Evolutionary conservation across 805 yeast genomes (phyloP), one percentile per base, ranked within the genome.

Genomic region (Lachancea nothofagi): DNA sequence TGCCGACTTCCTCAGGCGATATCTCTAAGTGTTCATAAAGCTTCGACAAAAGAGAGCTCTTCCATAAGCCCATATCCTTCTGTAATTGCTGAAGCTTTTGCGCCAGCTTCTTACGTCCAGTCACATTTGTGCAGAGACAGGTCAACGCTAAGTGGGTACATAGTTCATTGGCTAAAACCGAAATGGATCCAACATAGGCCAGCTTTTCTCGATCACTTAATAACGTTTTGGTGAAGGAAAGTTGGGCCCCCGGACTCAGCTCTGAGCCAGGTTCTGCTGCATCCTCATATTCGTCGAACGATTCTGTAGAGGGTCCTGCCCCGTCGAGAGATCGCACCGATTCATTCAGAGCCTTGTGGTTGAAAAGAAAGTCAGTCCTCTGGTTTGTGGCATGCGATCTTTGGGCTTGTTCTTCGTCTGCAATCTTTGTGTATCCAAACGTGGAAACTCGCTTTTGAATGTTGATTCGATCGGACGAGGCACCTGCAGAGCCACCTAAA

Each of bases 131-230:
- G 7, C 75, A 74, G 15, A 68, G 56, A 41, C 76, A 72, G 15
- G 78, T 57, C 36, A 67, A 64, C 1, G 93, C 89, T 42, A 89
- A 62, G n/a, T 77, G 78, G 0, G 85, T 75, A 14, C 95, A 95
- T 82, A 88, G 77, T 15, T 83, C 84, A 18, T 83, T 84, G 38
- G 80, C 73, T 5, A 83, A 71, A 25, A 93, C 72, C 49, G 84
- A 82, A 7, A 83, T 78, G 7, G 90, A 70, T 0, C 96, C 97
- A 5, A 84, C 83, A 55, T 93, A 93, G 2, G 97, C 97, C 45
- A 89, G 81, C 53, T 85, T 81, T 59, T 93, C 96, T 12, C 82
- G 69, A 13, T 87, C 97, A 6, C 78, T 71, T 12, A 93, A 70
- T 76, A 93, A 75, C 18, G 78, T 75, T 57, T 80, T 86, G 4